Percentiles rank a stretch among this genome's conserved stretches.
phyloP scores from a whole-genome alignment of 1,139 yeast genomes.

The Candida sp. region DNA sequence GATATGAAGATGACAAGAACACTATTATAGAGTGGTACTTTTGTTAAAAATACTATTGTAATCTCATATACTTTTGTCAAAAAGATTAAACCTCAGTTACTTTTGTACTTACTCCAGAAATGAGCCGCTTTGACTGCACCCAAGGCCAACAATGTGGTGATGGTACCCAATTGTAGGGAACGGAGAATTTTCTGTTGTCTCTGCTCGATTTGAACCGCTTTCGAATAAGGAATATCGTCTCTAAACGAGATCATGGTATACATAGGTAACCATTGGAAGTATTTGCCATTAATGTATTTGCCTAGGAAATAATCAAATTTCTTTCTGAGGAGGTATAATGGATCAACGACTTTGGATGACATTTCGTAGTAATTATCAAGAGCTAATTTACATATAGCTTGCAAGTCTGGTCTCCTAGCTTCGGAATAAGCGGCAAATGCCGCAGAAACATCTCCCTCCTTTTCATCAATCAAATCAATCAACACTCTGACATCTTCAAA shows the following conservation, averaged over 20 bases:
- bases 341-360: conserved; percentile 79
- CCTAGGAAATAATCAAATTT: conserved; percentile 66
- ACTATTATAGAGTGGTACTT: too few relatives aligned
- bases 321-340: conserved; percentile 61
- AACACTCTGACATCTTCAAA: conserved; percentile 82
- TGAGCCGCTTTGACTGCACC: conserved; percentile 18
- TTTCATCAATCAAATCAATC: conserved; percentile 49
- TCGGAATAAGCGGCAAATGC: conserved; percentile 61
- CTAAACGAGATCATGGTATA: conserved; percentile 93
- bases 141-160: conserved; percentile 7
- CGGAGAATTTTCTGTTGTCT: conserved; percentile 47
- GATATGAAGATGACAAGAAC: too few relatives aligned
- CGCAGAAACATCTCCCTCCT: conserved; percentile 33
- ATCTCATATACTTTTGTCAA: too few relatives aligned
- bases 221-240: conserved; percentile 73
- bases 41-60: too few relatives aligned
- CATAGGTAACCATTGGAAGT: conserved; percentile 76
- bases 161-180: conserved; percentile 18
- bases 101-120: conserved; percentile 13
- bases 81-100: too few relatives aligned
- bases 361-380: conserved; percentile 81
- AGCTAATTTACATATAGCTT: conserved; percentile 76
- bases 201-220: conserved; percentile 56
- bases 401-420: conserved; percentile 60
- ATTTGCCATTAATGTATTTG: conserved; percentile 31